Percentiles rank a stretch among this genome's conserved stretches.
phyloP scores from a whole-genome alignment of 163 green algal species.

The Scenedesmus sp. region DNA sequence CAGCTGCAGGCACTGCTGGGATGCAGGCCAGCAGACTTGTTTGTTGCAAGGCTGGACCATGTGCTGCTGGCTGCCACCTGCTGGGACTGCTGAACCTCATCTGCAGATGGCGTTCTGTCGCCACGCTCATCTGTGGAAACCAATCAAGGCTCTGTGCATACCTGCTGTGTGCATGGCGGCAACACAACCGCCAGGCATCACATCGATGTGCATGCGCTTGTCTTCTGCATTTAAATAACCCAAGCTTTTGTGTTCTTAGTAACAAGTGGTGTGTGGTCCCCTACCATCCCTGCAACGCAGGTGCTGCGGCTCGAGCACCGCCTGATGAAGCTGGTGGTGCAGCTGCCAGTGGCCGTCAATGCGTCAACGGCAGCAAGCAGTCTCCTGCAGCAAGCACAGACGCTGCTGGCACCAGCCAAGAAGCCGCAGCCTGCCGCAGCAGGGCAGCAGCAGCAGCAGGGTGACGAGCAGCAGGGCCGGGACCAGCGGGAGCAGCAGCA shows the following conservation, averaged over 20 bases:
- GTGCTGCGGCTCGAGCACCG: neutral
- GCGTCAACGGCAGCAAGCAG: neutral
- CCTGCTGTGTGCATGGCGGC: neutral
- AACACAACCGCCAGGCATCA: too few relatives aligned
- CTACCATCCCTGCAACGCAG: neutral
- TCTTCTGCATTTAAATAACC: neutral
- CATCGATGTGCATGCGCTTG: neutral
- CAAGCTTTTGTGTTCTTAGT: neutral
- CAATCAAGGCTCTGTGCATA: too few relatives aligned
- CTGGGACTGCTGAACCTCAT: too few relatives aligned
- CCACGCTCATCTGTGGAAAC: too few relatives aligned
- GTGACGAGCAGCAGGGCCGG: neutral
- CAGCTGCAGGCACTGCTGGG: too few relatives aligned
- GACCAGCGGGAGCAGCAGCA: constrained; percentile 13
- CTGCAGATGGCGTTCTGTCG: too few relatives aligned
- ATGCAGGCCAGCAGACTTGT: too few relatives aligned
- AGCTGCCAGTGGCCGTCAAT: neutral
- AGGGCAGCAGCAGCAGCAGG: neutral
- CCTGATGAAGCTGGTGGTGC: neutral
- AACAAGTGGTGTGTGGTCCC: too few relatives aligned
- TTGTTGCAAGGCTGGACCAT: too few relatives aligned
- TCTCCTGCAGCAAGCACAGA: neutral
- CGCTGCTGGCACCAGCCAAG: neutral
- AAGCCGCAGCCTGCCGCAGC: neutral
- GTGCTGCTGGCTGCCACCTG: too few relatives aligned